phyloP scores from a whole-genome alignment of 2,329 filamentous ascomycete genomes.

The Hypoxylon sp. region DNA sequence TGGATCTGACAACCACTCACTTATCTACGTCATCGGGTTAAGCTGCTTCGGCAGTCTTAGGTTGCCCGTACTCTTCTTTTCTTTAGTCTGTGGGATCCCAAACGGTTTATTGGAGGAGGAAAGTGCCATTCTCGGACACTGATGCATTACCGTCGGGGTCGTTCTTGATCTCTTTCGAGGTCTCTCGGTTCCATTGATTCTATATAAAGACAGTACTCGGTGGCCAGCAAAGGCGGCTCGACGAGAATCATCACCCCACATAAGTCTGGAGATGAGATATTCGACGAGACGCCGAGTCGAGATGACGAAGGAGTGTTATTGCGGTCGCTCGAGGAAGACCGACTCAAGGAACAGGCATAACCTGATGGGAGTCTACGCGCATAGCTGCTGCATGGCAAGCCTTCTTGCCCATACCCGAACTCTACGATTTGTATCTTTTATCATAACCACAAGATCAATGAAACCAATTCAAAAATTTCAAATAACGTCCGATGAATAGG shows the following conservation, averaged over 20 bases:
- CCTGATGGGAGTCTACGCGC: conserved; percentile 45
- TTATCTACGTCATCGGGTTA: conserved; percentile 39
- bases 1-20: conserved; percentile 30
- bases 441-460: conserved; percentile 46
- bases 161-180: conserved; percentile 22
- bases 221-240: conserved; percentile 18
- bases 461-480: conserved; percentile 42
- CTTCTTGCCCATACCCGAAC: conserved; percentile 39
- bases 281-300: conserved; percentile 30
- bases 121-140: conserved; percentile 37
- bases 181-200: conserved; percentile 33
- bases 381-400: conserved; percentile 44
- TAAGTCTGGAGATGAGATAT: conserved; percentile 4
- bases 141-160: conserved; percentile 23
- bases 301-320: conserved; percentile 30
- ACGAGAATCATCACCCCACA: conserved; percentile 14
- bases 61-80: conserved; percentile 46
- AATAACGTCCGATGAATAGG: not conserved
- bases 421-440: conserved; percentile 52
- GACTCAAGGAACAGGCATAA: conserved; percentile 38
- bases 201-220: conserved; percentile 33
- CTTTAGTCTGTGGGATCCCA: conserved; percentile 44
- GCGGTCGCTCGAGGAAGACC: conserved; percentile 18
- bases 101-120: conserved; percentile 28
- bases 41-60: conserved; percentile 35